Conservation (phyloP, 2,329 filamentous ascomycete genomes). For the Cryphonectria radicalis region DNA sequence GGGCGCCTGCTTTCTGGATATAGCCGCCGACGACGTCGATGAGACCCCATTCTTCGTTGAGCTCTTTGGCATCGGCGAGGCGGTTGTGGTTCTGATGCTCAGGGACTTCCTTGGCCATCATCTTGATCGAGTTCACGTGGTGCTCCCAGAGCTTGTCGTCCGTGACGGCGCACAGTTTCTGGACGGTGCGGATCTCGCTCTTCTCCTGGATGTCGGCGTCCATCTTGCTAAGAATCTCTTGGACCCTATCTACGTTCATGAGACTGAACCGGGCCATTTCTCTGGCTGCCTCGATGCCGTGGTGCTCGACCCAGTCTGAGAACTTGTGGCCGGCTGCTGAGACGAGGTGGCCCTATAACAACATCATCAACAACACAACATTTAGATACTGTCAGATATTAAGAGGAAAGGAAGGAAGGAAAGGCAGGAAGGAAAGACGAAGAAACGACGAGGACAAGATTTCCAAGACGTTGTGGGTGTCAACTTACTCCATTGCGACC, state of each 20-base stretch:
- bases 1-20: conserved; percentile 3
- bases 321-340: conserved; percentile 11
- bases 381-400: not conserved
- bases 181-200: conserved; percentile 11
- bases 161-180: conserved; percentile 5
- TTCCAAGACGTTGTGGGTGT: no score
- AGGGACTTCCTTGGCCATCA: conserved; percentile 9
- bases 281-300: not conserved
- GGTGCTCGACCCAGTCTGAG: conserved; percentile 2
- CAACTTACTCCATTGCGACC: conserved; percentile 5
- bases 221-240: conserved; percentile 6
- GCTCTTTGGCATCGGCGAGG: conserved; percentile 4
- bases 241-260: conserved; percentile 8
- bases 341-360: conserved; percentile 6
- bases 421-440: not conserved
- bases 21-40: conserved; percentile 12
- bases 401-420: not conserved
- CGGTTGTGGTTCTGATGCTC: conserved; percentile 9
- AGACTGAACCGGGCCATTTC: conserved; percentile 11
- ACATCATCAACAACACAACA: not conserved
- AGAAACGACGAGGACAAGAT: no score
- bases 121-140: not conserved
- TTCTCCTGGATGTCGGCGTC: not conserved
- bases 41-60: conserved; percentile 11
- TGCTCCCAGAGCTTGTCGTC: conserved; percentile 12